Evolutionary conservation across 208 protist species (phyloP), one percentile per base, ranked within the genome.

Genomic region (Novymonas esmeraldas): DNA sequence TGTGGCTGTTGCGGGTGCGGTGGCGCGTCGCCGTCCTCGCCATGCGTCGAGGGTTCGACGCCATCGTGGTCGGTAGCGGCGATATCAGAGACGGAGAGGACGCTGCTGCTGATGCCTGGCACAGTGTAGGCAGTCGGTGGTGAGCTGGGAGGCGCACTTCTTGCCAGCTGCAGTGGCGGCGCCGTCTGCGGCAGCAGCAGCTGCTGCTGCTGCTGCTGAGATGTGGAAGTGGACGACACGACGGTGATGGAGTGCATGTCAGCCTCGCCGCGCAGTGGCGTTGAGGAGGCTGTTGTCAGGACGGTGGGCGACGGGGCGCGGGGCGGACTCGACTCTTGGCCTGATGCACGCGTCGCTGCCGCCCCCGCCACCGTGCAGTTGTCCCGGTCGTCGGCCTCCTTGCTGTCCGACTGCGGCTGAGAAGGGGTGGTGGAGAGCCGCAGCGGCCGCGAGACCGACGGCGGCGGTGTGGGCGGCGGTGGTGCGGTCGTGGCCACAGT

Each of bases 351-450:
- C 33, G 33, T 24, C 36, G 16, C 36, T 14, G 22, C 39, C n/a
- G 24, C 46, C 49, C 29, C 55, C 31, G n/a, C n/a, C n/a, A n/a
- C n/a, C n/a, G n/a, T n/a, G n/a, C n/a, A n/a, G n/a, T n/a, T n/a
- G n/a, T n/a, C n/a, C n/a, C n/a, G n/a, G n/a, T 51, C 54, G 2
- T 22, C 6, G 3, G 59, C 67, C 18, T 70, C 55, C n/a, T 46
- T 57, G 20, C 42, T 20, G 14, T 64, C 64, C 5, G 51, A 56
- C 44, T 59, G 55, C 36, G 63, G 72, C 58, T 72, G 63, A 9
- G 64, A 70, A 16, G 73, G 73, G 13, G 73, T 74, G 6, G 65
- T 62, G n/a, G 71, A 77, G n/a, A 82, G 66, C 20, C 72, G 77
- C 36, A 82, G 50, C 22, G 77, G 71, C 31, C 77, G 73, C 5